These are phyloP conservation scores for Tilletia caries DNA, from an alignment of 1,284 basidiomycete species.

Conservation along the genomic window DNA sequence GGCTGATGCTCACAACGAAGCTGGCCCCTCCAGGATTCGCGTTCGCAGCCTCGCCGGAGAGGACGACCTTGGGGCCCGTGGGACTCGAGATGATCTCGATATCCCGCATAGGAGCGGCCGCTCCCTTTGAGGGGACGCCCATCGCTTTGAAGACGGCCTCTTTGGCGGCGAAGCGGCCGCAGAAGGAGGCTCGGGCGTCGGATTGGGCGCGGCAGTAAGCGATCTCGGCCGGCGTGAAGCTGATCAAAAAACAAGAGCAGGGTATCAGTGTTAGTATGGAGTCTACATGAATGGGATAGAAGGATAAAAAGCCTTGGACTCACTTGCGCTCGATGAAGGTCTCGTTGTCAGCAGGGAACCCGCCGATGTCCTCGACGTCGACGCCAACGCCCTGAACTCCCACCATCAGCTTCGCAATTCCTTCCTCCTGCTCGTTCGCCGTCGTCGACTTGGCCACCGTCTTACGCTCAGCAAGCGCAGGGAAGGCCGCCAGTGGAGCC, in stretches of 20 bases:
- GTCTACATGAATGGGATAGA: too few relatives aligned
- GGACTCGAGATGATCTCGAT: slow-evolving; percentile 81
- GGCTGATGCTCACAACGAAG: slow-evolving; percentile 82
- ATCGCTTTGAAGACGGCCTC: slow-evolving; percentile 99
- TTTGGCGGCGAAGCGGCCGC: slow-evolving; percentile 94
- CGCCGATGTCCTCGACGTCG: slow-evolving; percentile 77
- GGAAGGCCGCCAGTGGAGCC: slow-evolving; percentile 36
- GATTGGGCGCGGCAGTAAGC: slow-evolving; percentile 84
- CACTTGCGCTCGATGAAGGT: slow-evolving; percentile 79
- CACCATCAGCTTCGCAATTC: slow-evolving; percentile 34
- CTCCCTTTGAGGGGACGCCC: slow-evolving; percentile 82
- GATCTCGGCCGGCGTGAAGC: slow-evolving; percentile 82
- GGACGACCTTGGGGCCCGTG: slow-evolving; percentile 71
- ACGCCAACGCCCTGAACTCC: slow-evolving; percentile 70
- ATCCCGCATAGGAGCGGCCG: slow-evolving; percentile 87
- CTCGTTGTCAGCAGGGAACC: slow-evolving; percentile 84
- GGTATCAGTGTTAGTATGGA: too few relatives aligned
- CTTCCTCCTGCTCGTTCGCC: slow-evolving; percentile 34
- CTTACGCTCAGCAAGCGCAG: slow-evolving; percentile 27
- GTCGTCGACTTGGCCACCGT: slow-evolving; percentile 31
- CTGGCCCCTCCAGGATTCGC: slow-evolving; percentile 60
- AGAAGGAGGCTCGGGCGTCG: slow-evolving; percentile 82
- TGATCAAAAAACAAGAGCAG: not conserved
- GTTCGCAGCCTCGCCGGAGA: slow-evolving; percentile 54
- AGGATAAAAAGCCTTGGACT: slow-evolving; percentile 11